Percentiles rank a stretch among this genome's conserved stretches.
Evolutionary conservation across 2,329 filamentous ascomycete species (phyloP).

Genomic region (Aureobasidium sp.): DNA sequence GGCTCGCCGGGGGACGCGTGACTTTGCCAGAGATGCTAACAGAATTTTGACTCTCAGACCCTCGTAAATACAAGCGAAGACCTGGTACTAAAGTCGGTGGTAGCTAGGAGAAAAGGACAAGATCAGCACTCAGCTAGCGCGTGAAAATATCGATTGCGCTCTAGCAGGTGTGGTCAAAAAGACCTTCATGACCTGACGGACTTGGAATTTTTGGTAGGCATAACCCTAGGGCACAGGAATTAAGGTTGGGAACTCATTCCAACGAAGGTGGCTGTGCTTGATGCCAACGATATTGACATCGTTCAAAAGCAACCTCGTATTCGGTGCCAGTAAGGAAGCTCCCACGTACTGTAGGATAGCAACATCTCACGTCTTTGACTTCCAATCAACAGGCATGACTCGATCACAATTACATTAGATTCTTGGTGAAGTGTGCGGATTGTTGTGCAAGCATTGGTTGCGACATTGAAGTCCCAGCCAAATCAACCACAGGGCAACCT

Average conservation of each 20-base stretch:
- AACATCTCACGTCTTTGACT: not conserved
- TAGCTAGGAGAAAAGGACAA: not conserved
- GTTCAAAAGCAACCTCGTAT: not conserved
- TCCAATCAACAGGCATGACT: not conserved
- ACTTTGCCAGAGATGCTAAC: not conserved
- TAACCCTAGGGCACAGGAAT: not conserved
- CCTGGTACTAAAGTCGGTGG: constrained; percentile 18
- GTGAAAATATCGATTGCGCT: not conserved
- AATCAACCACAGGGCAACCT: no score
- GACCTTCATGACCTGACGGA: not conserved
- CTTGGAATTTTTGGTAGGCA: not conserved
- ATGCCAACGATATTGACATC: not conserved
- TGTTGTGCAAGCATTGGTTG: not conserved
- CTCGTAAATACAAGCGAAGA: constrained; percentile 58
- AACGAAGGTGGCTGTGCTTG: not conserved
- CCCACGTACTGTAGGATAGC: not conserved
- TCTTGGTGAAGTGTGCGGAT: not conserved
- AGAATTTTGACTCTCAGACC: constrained; percentile 39
- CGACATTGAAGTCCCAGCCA: no score
- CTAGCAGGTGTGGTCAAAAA: not conserved
- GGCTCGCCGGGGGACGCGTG: not conserved
- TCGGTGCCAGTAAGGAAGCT: not conserved
- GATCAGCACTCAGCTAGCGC: not conserved
- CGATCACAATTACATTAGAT: not conserved
- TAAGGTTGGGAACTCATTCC: not conserved